Conservation (phyloP, 2,329 filamentous ascomycete species). For the Xylaria sp. region DNA sequence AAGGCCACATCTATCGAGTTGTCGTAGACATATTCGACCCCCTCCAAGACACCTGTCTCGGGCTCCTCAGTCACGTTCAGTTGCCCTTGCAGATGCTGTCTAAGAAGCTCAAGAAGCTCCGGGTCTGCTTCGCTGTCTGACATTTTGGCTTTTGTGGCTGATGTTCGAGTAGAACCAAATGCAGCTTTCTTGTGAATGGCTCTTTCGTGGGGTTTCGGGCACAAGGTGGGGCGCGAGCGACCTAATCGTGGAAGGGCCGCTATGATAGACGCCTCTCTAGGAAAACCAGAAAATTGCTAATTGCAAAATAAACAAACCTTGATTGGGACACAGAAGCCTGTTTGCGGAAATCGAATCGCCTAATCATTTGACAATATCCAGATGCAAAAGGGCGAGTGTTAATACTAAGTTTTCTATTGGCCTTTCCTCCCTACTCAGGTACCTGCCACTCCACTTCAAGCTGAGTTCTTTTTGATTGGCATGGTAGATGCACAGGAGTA, state of each 20-base stretch:
- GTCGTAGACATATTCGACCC: constrained; percentile 88
- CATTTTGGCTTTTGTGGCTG: constrained; percentile 60
- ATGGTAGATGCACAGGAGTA: background rate
- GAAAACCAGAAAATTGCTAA: background rate
- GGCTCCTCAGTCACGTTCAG: constrained; percentile 66
- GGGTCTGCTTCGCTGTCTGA: constrained; percentile 92
- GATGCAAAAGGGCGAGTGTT: background rate
- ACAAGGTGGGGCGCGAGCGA: constrained; percentile 22
- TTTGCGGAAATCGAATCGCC: constrained; percentile 1
- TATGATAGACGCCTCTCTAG: background rate
- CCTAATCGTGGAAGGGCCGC: background rate
- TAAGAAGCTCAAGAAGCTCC: constrained; percentile 86
- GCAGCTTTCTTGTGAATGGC: constrained; percentile 7
- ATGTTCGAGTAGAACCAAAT: background rate
- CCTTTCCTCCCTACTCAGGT: constrained; percentile 11
- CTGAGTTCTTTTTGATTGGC: background rate
- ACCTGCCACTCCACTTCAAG: constrained; percentile 6
- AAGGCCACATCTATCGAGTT: constrained; percentile 94
- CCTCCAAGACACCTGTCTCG: constrained; percentile 83
- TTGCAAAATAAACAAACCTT: too few relatives aligned
- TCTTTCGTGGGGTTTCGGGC: constrained; percentile 20
- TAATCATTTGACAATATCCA: constrained; percentile 9
- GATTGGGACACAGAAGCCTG: background rate
- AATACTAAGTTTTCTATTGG: background rate
- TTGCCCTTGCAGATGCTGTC: constrained; percentile 78